Base-by-base conservation (phyloP, 2,329 filamentous ascomycete genomes). In the Escovopsis sp. region DNA sequence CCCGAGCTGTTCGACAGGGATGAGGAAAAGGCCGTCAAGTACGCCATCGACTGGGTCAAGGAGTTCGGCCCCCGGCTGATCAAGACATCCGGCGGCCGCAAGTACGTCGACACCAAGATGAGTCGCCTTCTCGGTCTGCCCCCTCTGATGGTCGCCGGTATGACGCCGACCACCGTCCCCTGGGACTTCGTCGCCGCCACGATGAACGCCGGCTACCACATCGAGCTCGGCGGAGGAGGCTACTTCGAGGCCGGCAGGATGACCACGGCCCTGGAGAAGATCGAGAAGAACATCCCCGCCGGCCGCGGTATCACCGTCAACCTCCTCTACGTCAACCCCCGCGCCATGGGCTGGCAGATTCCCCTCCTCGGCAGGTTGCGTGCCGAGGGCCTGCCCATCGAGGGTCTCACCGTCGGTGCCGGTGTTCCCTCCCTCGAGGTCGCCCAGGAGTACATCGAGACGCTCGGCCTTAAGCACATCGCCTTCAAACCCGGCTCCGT, bases 21-120 rank as follows among this genome's bases (percentile, higher is more conserved):
- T 59, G 86, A 88, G 55, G 85, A 95, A 58, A 79, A 95, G 55
- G 88, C 91, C 5, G 82, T 98, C 56, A 91, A 88, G 62, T 96
- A 87, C 59, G 89, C 91, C 39, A 82, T 87, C 28, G 86, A 98
- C 63, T 98, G 93, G 93, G 87, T 98, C 45, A 93, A 93, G 64
- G 88, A 95, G 61, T 88, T 91, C 58, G 88, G 89, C 9, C 91
- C 93, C n/a, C 82, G 80, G 46, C 72, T 98, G 36, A 80, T 94
- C 53, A 91, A 85, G 65, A 95, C 85, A 12, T 89, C 88, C 10
- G 79, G 77, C 44, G 91, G 91, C 18, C 76, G 88, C 57, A 94
- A 85, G 2, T 95, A 84, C 52, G 85, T 98, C 38, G 88, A 96
- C 60, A 98, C 91, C 48, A 95, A 94, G 69, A 91, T 95, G 82